Base-by-base conservation (phyloP, 139 green algal genomes). In the Chlamydomonas urium region DNA sequence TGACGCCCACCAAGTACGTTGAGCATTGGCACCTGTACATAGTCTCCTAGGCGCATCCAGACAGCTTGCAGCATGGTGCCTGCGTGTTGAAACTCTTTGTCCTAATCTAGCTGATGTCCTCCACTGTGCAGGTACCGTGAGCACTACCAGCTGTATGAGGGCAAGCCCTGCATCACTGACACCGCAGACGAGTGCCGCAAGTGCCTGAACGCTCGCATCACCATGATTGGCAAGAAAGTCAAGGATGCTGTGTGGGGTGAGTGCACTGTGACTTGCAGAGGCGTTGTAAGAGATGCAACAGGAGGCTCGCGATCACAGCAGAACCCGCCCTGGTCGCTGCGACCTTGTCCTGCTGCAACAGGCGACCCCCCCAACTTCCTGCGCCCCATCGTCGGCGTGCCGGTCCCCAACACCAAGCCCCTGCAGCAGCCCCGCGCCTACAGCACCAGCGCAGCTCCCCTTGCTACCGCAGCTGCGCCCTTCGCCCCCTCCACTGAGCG, bases 131-230 rank as follows among this genome's bases (percentile, higher is more conserved):
- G 42, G 42, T 50, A 50, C 42, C 42, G 42, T 14, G 42, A 50
- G 42, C 61, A 81, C 57, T 88, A 85, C 65, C 76, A 87, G 38
- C 76, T 88, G 63, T 88, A 87, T 67, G 79, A 87, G 69, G 86
- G 86, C 70, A 91, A 91, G 81, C 86, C 86, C 3, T 91, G 86
- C 80, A 89, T 91, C 62, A 91, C 77, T 6, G 85, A 91, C 79
- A 88, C 86, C 0, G 86, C 86, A 0, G 86, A 88, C 2, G 84
- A 89, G 75, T 91, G 86, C 79, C 73, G 81, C 35, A 71, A 68
- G 36, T 91, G 86, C 77, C 75, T 91, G 45, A 82, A 85, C 65
- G 77, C 80, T 24, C 77, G 83, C 38, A 69, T 89, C 42, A 56
- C 63, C 29, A 85, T 81, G 74, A 83, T 90, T 28, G 78, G 80